Conservation (phyloP, 371 early-diverging fungal genomes). For the Basidiobolus heterosporus region DNA sequence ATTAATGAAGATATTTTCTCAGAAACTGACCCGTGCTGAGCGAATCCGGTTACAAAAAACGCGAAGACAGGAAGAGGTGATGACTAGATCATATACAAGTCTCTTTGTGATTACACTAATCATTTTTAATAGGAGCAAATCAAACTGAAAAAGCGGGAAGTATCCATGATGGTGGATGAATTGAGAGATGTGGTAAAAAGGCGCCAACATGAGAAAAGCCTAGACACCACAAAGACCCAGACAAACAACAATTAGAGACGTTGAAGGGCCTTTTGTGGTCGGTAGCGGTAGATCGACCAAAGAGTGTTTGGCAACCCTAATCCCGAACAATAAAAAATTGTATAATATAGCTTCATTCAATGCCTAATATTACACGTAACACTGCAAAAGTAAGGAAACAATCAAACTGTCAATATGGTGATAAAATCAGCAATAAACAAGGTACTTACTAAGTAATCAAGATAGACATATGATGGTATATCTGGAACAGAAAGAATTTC, state of each 20-base stretch:
- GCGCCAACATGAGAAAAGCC: background rate
- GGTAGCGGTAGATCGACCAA: no score
- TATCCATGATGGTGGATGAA: slow-evolving; percentile 40
- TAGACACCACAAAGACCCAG: background rate
- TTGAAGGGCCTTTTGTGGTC: no score
- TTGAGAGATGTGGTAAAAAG: slow-evolving; percentile 33
- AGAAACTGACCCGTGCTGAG: slow-evolving; percentile 33
- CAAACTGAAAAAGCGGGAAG: slow-evolving; percentile 14
- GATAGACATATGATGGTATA: no score
- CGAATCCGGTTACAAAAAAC: slow-evolving; percentile 32
- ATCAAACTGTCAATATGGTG: background rate
- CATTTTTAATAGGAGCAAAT: slow-evolving; percentile 12
- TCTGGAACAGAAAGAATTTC: no score
- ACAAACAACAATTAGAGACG: no score
- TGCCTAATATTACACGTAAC: background rate
- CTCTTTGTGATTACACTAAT: slow-evolving; percentile 7
- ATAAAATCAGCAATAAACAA: background rate
- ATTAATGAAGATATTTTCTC: background rate
- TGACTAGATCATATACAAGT: background rate
- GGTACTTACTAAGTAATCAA: slow-evolving; percentile 54
- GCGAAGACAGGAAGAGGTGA: slow-evolving; percentile 28
- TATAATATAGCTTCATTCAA: no score
- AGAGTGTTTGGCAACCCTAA: no score
- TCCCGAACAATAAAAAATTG: no score
- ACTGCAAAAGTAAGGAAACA: background rate